Evolutionary conservation across 768 basidiomycete species (phyloP).

Genomic region (Coprinellus micaceus): DNA sequence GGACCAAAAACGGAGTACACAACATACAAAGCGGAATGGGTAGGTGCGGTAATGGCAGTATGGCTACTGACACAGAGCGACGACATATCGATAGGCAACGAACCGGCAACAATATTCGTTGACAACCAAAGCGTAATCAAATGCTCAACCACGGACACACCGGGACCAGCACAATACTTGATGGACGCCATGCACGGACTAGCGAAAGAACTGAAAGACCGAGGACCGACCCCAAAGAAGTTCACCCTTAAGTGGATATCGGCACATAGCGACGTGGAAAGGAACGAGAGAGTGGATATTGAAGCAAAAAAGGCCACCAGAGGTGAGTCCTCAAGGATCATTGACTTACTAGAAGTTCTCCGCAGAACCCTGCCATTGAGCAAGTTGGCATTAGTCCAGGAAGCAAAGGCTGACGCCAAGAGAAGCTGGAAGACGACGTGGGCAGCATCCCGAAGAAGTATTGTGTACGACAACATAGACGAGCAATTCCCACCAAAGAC

Average conservation of each 20-base stretch:
- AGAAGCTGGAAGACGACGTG: constrained; percentile 6
- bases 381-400: constrained; percentile 14
- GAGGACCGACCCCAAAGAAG: not conserved
- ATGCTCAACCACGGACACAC: constrained; percentile 1
- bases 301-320: constrained; percentile 22
- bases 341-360: constrained; percentile 9
- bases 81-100: not conserved
- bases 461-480: constrained; percentile 8
- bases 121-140: constrained; percentile 19
- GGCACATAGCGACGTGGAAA: constrained; percentile 22
- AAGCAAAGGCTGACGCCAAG: constrained; percentile 10
- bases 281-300: constrained; percentile 25
- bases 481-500: constrained; percentile 13
- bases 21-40: constrained; percentile 20
- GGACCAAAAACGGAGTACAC: constrained; percentile 14
- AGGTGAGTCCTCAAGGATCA: not conserved
- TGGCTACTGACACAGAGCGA: constrained; percentile 9
- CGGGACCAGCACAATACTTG: constrained; percentile 14
- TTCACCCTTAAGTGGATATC: constrained; percentile 23
- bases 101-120: constrained; percentile 10
- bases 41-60: constrained; percentile 17
- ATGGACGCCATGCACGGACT: not conserved
- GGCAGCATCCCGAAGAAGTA: constrained; percentile 8
- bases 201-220: not conserved
- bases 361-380: constrained; percentile 9